These are phyloP conservation scores for Umbelopsis ramanniana DNA, from an alignment of 192 early-diverging fungal species.

Conservation along the genomic window DNA sequence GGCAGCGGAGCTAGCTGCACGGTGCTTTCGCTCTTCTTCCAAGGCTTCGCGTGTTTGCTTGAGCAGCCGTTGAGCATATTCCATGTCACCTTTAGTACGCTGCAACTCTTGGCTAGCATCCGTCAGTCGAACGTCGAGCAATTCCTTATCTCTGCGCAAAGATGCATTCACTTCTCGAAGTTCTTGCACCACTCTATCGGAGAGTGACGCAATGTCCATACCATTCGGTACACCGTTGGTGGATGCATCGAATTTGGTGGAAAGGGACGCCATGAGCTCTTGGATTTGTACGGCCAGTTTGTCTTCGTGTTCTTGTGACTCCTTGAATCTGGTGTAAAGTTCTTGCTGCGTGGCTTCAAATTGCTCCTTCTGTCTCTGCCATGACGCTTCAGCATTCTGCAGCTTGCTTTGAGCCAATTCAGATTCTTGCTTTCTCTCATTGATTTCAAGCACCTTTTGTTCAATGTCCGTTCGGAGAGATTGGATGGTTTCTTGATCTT, in stretches of 20 bases:
- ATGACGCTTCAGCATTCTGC: not conserved
- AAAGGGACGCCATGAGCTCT: constrained; percentile 7
- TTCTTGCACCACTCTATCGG: constrained; percentile 8
- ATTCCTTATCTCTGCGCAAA: constrained; percentile 22
- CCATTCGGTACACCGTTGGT: not conserved
- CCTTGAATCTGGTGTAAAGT: constrained; percentile 11
- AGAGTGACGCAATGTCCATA: not conserved
- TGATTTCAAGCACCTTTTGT: constrained; percentile 2
- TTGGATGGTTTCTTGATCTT: constrained; percentile 10
- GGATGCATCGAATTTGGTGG: constrained; percentile 10
- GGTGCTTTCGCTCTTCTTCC: constrained; percentile 10
- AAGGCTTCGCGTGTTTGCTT: not conserved
- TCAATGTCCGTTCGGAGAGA: constrained; percentile 17
- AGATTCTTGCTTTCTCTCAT: constrained; percentile 20
- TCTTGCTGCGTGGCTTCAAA: constrained; percentile 15
- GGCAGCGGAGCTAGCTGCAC: not conserved
- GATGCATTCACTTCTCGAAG: constrained; percentile 23
- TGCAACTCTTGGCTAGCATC: constrained; percentile 12
- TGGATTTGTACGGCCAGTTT: constrained; percentile 20
- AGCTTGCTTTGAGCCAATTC: constrained; percentile 5
- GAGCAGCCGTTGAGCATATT: constrained; percentile 10
- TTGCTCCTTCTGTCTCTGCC: constrained; percentile 26
- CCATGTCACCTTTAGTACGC: constrained; percentile 9
- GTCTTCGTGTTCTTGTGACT: constrained; percentile 25
- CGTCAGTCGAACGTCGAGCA: constrained; percentile 7